Base-by-base conservation (phyloP, 2,329 filamentous ascomycete species). In the Penicillium hesseltinei region DNA sequence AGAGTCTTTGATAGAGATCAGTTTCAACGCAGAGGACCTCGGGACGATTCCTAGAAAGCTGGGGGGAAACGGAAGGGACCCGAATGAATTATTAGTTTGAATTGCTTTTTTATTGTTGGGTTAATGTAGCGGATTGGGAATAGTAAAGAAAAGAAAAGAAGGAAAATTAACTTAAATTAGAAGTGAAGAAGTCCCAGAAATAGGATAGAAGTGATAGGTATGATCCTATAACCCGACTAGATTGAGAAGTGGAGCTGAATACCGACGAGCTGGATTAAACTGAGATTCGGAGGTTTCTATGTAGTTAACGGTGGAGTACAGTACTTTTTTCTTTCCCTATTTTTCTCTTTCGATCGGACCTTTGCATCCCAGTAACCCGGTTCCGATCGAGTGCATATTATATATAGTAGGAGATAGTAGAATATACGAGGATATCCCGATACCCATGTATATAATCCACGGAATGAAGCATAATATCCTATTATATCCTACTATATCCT, bases 281-380 rank as follows among this genome's bases (percentile, higher is more conserved):
- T 31, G 10, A 38, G 31, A 46, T 45, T 45, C 31, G 50, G 50
- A 52, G 29, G 21, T 52, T 52, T 44, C 23, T 4, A 43, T 11
- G 40, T 25, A 11, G 25, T 11, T n/a, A 3, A 31, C 10, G 29
- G 4, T 46, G 27, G 27, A 36, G 9, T 36, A n/a, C 31, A 19
- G 47, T 50, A 50, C 29, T 25, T 33, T 52, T 17, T 44, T 2
- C 8, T 36, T 38, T 21, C 54, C 42, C 17, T 33, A 15, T 6
- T 42, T 13, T 4, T 45, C 25, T 47, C 25, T 21, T 43, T 57
- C 51, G 43, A 40, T 31, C 51, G 49, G 55, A 46, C 40, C 19
- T 51, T 43, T 54, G 54, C 47, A 61, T 62, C 58, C 63, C 62
- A 65, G 60, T 31, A 42, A 23, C 47, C 53, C 36, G 61, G 59